Percentiles rank a stretch among this genome's conserved stretches.
Evolutionary conservation across 2,329 filamentous ascomycete species (phyloP).

Genomic region (Paraphaeosphaeria sporulosa): DNA sequence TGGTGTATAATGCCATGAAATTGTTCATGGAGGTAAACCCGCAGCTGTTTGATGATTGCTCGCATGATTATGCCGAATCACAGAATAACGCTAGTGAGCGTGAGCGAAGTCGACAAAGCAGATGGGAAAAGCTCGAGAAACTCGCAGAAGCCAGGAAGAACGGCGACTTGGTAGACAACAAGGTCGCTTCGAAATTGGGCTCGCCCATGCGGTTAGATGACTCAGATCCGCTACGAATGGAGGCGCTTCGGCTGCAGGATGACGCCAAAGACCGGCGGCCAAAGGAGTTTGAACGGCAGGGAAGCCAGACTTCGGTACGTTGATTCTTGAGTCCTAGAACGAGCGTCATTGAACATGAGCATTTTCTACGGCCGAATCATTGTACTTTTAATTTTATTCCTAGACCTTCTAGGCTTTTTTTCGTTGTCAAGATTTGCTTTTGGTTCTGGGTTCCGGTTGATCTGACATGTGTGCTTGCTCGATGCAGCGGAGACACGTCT

Average conservation of each 20-base stretch:
- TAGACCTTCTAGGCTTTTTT: slow-evolving; percentile 45
- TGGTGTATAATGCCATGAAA: slow-evolving; percentile 99
- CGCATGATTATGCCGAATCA: slow-evolving; percentile 95
- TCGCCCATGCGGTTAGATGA: slow-evolving; percentile 69
- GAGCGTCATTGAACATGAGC: slow-evolving; percentile 39
- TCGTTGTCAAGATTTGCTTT: slow-evolving; percentile 44
- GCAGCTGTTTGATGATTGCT: slow-evolving; percentile 97
- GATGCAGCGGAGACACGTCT: slow-evolving; percentile 48
- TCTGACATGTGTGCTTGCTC: slow-evolving; percentile 50
- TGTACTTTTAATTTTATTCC: slow-evolving; percentile 53
- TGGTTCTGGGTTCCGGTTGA: slow-evolving; percentile 47
- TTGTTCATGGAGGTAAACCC: slow-evolving; percentile 99
- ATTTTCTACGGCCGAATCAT: slow-evolving; percentile 49
- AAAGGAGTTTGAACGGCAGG: slow-evolving; percentile 51
- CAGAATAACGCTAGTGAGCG: slow-evolving; percentile 90
- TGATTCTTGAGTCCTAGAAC: slow-evolving; percentile 53
- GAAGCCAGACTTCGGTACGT: slow-evolving; percentile 53
- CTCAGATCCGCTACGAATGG: slow-evolving; percentile 79
- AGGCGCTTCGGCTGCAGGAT: slow-evolving; percentile 90
- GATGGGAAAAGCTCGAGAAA: slow-evolving; percentile 87
- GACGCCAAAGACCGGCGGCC: slow-evolving; percentile 57
- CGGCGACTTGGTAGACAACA: slow-evolving; percentile 43
- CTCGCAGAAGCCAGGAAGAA: slow-evolving; percentile 76
- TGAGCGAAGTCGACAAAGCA: slow-evolving; percentile 80
- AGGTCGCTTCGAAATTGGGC: slow-evolving; percentile 43